These are phyloP conservation scores for Hypoxylon fragiforme DNA, from an alignment of 495 filamentous ascomycete species.

Conservation along the genomic window DNA sequence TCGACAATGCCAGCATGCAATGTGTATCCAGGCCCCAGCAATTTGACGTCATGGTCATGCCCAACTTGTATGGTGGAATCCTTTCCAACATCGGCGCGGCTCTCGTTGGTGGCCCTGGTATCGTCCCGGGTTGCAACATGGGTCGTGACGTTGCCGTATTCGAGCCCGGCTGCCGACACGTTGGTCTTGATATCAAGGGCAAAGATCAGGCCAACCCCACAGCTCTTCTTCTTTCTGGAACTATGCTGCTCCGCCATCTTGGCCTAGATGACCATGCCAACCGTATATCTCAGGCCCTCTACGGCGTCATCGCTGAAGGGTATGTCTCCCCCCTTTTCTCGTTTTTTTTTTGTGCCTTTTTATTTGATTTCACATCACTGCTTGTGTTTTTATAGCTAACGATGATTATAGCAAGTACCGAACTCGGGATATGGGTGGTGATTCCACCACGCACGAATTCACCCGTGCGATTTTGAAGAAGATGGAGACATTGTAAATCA, in stretches of 20 bases:
- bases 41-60: constrained; percentile 99
- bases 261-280: constrained; percentile 97
- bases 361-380: no score
- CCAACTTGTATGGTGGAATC: constrained; percentile 98
- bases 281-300: constrained; percentile 95
- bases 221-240: constrained; percentile 88
- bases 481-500: constrained; percentile 68
- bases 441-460: constrained; percentile 88
- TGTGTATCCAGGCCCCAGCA: constrained; percentile 94
- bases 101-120: constrained; percentile 95
- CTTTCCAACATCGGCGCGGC: constrained; percentile 98
- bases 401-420: constrained; percentile 65
- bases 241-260: constrained; percentile 95
- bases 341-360: no score
- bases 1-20: constrained; percentile 99
- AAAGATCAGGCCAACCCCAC: constrained; percentile 99
- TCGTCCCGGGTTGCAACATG: constrained; percentile 99
- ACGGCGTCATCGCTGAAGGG: constrained; percentile 94
- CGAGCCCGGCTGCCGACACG: constrained; percentile 97
- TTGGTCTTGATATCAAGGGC: constrained; percentile 98
- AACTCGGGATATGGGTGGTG: constrained; percentile 94
- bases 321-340: constrained; percentile 51
- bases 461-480: constrained; percentile 88
- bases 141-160: constrained; percentile 97
- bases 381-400: no score